Evolutionary conservation across 805 yeast genomes (phyloP).

Genomic region (Saccharomycopsis microspora): DNA sequence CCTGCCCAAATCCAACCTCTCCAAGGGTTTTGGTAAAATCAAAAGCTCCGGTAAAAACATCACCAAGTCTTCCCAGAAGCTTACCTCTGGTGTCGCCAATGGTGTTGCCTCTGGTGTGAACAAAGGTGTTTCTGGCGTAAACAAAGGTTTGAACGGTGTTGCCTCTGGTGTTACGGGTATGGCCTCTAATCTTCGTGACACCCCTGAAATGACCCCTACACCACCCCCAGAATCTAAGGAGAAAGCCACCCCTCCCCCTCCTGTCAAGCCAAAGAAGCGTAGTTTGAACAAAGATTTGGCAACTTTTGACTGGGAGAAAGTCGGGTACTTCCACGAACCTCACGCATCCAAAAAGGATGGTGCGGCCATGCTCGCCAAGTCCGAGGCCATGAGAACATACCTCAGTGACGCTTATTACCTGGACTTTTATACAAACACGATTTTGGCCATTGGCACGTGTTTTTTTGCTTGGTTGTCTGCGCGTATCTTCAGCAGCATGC

Average conservation of each 20-base stretch:
- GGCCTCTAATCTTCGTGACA: no score
- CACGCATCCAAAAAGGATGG: slow-evolving; percentile 9
- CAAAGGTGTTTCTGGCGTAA: neutral
- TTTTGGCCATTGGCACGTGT: slow-evolving; percentile 56
- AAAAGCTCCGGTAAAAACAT: slow-evolving; percentile 1
- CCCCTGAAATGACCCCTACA: no score
- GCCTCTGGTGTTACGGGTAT: no score
- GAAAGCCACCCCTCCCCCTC: neutral
- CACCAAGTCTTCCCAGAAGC: slow-evolving; percentile 1
- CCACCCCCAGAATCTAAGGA: neutral
- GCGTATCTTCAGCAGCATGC: slow-evolving; percentile 49
- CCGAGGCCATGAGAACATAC: slow-evolving; percentile 40
- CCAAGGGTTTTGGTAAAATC: slow-evolving; percentile 13
- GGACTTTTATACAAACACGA: slow-evolving; percentile 64
- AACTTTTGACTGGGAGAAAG: slow-evolving; percentile 14
- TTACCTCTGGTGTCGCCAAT: slow-evolving; percentile 2
- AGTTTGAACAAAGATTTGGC: slow-evolving; percentile 12
- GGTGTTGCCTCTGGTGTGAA: slow-evolving; percentile 1
- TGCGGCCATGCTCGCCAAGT: slow-evolving; percentile 17
- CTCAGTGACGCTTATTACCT: slow-evolving; percentile 58
- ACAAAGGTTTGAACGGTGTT: slow-evolving; percentile 1
- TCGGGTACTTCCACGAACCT: slow-evolving; percentile 7
- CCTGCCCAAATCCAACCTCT: neutral
- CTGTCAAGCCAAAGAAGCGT: slow-evolving; percentile 3
- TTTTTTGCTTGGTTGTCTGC: slow-evolving; percentile 63